phyloP scores from a whole-genome alignment of 148 eudicot species.

The Beta vulgaris region DNA sequence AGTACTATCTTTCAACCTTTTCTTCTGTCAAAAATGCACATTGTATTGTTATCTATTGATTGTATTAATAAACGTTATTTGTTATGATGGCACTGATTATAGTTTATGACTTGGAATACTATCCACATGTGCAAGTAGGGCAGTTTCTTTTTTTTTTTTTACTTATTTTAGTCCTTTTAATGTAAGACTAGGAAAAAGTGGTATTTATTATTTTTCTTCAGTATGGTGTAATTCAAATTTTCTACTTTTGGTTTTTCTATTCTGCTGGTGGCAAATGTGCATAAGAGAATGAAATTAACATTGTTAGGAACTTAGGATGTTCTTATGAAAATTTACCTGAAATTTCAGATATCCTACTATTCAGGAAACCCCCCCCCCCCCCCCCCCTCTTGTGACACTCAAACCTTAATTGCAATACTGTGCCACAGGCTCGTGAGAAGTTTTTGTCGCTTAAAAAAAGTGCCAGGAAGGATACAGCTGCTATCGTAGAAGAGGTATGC shows the following conservation, averaged over 20 bases:
- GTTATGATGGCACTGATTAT: not conserved
- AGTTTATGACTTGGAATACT: not conserved
- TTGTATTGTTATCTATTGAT: not conserved
- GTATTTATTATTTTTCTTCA: not conserved
- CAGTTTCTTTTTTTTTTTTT: not conserved
- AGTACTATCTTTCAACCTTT: not conserved
- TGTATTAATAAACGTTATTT: not conserved
- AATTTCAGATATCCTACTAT: not conserved
- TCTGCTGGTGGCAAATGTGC: not conserved
- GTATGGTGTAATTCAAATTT: not conserved
- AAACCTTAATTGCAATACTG: conserved; percentile 15
- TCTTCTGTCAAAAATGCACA: not conserved
- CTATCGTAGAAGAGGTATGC: conserved; percentile 73
- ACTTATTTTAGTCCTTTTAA: not conserved
- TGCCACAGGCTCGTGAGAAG: conserved; percentile 72
- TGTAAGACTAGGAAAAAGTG: not conserved
- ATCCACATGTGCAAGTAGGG: not conserved
- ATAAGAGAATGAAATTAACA: not conserved
- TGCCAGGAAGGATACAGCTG: conserved; percentile 67
- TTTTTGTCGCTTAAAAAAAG: conserved; percentile 73
- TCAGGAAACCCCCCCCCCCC: not conserved
- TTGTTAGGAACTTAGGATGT: not conserved
- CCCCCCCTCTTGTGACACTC: not conserved
- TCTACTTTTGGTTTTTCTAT: not conserved
- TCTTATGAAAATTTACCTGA: not conserved